A percentile compares a stretch with the other conserved stretches of the same genome.
These are phyloP conservation scores for Diplogelasinospora grovesii DNA, from an alignment of 495 filamentous ascomycete genomes.

Conservation along the genomic window DNA sequence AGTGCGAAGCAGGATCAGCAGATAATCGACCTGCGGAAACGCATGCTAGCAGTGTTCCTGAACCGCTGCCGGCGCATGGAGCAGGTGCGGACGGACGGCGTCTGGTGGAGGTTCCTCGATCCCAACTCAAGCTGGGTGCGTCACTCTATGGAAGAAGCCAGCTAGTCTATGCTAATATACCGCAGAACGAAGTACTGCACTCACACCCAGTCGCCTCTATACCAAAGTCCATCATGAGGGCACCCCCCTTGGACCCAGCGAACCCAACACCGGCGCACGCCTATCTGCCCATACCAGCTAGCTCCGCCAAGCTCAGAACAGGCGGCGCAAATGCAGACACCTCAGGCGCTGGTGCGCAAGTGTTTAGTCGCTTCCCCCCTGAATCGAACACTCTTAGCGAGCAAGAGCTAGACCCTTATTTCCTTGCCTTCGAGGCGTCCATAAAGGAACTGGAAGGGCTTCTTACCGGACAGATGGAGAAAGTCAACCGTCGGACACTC, in stretches of 20 bases:
- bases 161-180: constrained; percentile 26
- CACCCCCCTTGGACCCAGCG: constrained; percentile 85
- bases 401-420: constrained; percentile 90
- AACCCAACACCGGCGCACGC: constrained; percentile 84
- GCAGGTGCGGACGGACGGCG: constrained; percentile 85
- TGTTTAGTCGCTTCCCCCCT: constrained; percentile 78
- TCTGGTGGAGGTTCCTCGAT: constrained; percentile 96
- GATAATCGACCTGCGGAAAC: constrained; percentile 92
- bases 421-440: constrained; percentile 79
- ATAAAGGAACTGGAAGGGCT: constrained; percentile 82
- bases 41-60: constrained; percentile 91
- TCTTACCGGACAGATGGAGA: constrained; percentile 87
- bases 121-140: constrained; percentile 97
- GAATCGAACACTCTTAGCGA: constrained; percentile 68
- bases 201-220: constrained; percentile 85
- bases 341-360: constrained; percentile 53
- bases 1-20: constrained; percentile 95
- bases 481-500: constrained; percentile 84
- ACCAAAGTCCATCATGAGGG: constrained; percentile 87
- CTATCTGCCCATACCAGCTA: constrained; percentile 77
- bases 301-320: constrained; percentile 77
- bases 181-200: constrained; percentile 81
- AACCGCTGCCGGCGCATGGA: constrained; percentile 92
- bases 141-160: constrained; percentile 1
- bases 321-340: constrained; percentile 32